Evolutionary conservation across 768 basidiomycete species (phyloP).

Genomic region (Exidia glandulosa): DNA sequence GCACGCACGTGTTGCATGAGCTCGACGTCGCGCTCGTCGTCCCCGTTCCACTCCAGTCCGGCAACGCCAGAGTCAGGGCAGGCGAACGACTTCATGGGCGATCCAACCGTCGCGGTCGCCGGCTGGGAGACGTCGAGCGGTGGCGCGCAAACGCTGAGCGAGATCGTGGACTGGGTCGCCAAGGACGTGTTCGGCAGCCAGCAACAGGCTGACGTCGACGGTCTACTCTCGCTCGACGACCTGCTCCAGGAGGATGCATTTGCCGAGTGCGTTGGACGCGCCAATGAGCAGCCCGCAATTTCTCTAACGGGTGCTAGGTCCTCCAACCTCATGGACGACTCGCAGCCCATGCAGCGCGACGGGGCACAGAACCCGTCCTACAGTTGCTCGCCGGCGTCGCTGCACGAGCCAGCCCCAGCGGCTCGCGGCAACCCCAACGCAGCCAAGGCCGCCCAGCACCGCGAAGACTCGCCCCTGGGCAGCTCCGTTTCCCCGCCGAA

Average conservation of each 20-base stretch:
- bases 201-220: conserved; percentile 20
- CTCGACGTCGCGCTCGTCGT: background rate
- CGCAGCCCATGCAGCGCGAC: too few species aligned
- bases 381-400: conserved; percentile 2
- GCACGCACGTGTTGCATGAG: too few species aligned
- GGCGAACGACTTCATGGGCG: background rate
- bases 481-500: conserved; percentile 5
- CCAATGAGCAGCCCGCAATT: conserved; percentile 5
- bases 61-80: background rate
- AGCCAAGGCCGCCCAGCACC: background rate
- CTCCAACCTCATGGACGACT: too few species aligned
- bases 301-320: too few species aligned
- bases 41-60: background rate
- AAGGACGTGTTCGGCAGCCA: background rate
- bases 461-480: background rate
- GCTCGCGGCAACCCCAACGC: conserved; percentile 2
- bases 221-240: conserved; percentile 59
- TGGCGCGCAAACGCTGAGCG: background rate
- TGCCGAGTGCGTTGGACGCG: too few species aligned
- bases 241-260: conserved; percentile 60
- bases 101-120: background rate
- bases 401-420: background rate
- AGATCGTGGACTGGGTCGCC: background rate
- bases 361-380: conserved; percentile 17
- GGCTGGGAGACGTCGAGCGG: background rate